Conservation (phyloP, 768 basidiomycete species). For the Rhodocollybia butyracea region DNA sequence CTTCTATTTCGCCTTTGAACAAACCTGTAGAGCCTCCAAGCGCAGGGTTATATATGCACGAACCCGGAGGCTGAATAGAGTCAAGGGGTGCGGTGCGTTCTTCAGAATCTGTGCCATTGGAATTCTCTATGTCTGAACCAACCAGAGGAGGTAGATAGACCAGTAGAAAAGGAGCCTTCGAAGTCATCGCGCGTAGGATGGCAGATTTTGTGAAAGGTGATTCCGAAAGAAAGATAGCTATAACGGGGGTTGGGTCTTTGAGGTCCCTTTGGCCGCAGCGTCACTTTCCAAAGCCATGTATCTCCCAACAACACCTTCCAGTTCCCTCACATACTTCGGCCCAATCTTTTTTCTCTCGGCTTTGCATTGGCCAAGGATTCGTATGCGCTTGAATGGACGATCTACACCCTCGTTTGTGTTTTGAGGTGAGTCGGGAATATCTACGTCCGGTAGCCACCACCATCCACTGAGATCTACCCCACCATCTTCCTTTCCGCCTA, state of each 20-base stretch:
- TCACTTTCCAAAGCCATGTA: constrained; percentile 31
- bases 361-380: constrained; percentile 88
- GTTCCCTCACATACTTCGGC: constrained; percentile 80
- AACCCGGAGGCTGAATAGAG: constrained; percentile 29
- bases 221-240: constrained; percentile 80
- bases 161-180: constrained; percentile 75
- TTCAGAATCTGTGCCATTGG: constrained; percentile 9
- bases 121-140: constrained; percentile 1
- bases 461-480: constrained; percentile 88
- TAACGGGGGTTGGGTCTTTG: constrained; percentile 27
- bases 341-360: constrained; percentile 80
- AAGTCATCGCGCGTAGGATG: constrained; percentile 66
- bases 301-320: constrained; percentile 82
- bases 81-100: too few species aligned
- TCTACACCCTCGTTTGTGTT: not conserved
- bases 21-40: constrained; percentile 52
- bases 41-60: constrained; percentile 69
- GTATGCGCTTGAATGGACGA: constrained; percentile 47
- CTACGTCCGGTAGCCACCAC: constrained; percentile 77
- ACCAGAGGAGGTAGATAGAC: constrained; percentile 62
- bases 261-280: not conserved
- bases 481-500: constrained; percentile 88
- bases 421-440: not conserved
- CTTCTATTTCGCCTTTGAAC: constrained; percentile 57
- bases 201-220: constrained; percentile 76